These are phyloP conservation scores for Amanita pseudoporphyria DNA, from an alignment of 768 basidiomycete species.

Conservation along the genomic window DNA sequence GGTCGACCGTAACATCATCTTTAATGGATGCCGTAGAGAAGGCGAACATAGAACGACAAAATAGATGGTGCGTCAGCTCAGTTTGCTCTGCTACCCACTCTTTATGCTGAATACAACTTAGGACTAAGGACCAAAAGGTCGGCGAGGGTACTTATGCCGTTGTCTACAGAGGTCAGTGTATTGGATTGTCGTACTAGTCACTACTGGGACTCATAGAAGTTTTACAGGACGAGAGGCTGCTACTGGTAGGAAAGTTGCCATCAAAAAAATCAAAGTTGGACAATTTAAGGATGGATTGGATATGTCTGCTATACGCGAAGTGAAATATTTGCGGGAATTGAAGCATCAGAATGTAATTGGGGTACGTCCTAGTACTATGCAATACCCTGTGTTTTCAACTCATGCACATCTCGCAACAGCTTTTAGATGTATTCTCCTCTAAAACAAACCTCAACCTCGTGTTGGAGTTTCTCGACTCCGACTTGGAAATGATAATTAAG, in stretches of 20 bases:
- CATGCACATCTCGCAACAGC: constrained; percentile 33
- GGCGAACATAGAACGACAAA: constrained; percentile 66
- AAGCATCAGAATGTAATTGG: constrained; percentile 94
- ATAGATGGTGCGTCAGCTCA: constrained; percentile 40
- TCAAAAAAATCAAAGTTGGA: constrained; percentile 97
- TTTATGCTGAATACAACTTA: constrained; percentile 16
- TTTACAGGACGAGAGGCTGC: constrained; percentile 58
- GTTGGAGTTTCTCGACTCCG: constrained; percentile 91
- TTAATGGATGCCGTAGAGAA: constrained; percentile 77
- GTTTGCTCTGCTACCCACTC: neutral
- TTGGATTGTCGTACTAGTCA: neutral
- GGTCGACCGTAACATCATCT: neutral
- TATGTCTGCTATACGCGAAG: constrained; percentile 98
- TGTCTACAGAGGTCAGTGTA: constrained; percentile 75
- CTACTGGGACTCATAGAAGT: neutral
- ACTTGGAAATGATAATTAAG: constrained; percentile 95
- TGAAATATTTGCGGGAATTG: constrained; percentile 92
- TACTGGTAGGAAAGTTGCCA: constrained; percentile 81
- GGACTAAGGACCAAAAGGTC: constrained; percentile 75
- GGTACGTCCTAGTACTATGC: constrained; percentile 29
- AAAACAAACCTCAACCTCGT: constrained; percentile 97
- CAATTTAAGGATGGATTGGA: constrained; percentile 97
- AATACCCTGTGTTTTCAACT: neutral
- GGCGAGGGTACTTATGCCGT: constrained; percentile 95
- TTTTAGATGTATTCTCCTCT: constrained; percentile 93